Conservation (phyloP, 345 rosid species). For the Gossypium stocksii region DNA sequence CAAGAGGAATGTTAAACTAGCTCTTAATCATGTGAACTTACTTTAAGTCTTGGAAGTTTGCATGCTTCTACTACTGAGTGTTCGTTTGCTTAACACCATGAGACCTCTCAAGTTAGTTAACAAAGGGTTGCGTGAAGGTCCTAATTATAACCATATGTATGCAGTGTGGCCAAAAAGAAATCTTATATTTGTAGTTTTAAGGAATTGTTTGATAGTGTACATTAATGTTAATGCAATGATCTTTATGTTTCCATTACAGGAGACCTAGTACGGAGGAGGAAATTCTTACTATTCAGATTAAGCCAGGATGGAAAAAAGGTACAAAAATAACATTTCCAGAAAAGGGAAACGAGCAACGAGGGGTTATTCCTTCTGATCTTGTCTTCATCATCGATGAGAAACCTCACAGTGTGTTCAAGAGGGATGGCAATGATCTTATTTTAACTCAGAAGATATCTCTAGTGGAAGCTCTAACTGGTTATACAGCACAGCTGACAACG, state of each 20-base stretch:
- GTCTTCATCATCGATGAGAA: slow-evolving; percentile 80
- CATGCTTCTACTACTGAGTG: background rate
- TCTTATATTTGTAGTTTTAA: background rate
- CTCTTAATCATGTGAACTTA: too few relatives aligned
- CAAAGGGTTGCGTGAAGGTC: background rate
- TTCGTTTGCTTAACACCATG: background rate
- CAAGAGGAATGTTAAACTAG: too few relatives aligned
- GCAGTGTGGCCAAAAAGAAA: background rate
- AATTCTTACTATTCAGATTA: slow-evolving; percentile 68
- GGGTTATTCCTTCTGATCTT: slow-evolving; percentile 62
- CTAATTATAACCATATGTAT: background rate
- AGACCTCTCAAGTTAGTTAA: background rate
- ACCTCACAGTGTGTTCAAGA: slow-evolving; percentile 71
- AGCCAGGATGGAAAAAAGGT: slow-evolving; percentile 92
- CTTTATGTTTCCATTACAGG: slow-evolving; percentile 30
- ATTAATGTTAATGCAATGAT: background rate
- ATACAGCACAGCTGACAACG: slow-evolving; percentile 50
- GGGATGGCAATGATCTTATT: slow-evolving; percentile 83
- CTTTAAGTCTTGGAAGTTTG: background rate
- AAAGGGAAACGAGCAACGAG: slow-evolving; percentile 75
- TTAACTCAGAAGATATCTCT: slow-evolving; percentile 60
- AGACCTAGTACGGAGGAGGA: slow-evolving; percentile 62
- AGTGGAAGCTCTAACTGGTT: slow-evolving; percentile 76
- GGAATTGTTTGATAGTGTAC: background rate
- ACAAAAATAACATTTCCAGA: slow-evolving; percentile 73